Conservation (phyloP, 1,284 basidiomycete genomes). For the Trichosporon asahii region DNA sequence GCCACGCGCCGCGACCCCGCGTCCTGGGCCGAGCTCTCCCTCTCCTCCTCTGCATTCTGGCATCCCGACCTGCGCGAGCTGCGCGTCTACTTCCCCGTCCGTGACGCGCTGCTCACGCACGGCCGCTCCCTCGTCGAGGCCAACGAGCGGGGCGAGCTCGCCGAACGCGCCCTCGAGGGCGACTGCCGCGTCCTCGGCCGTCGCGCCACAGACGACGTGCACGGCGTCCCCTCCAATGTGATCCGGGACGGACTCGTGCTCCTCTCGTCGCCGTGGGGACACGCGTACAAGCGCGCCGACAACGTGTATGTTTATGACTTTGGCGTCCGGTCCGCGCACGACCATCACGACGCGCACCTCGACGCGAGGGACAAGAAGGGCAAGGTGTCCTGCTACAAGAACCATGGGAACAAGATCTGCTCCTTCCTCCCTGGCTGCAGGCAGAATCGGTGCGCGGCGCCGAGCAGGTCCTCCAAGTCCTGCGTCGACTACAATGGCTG, state of each 20-base stretch:
- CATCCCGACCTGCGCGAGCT: background rate
- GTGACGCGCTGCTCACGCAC: constrained; percentile 6
- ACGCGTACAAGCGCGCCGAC: background rate
- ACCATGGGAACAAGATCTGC: constrained; percentile 12
- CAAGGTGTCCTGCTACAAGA: constrained; percentile 9
- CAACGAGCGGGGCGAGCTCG: constrained; percentile 8
- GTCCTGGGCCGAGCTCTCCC: background rate
- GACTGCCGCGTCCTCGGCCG: constrained; percentile 1
- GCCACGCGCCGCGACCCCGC: background rate
- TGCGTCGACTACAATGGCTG: constrained; percentile 13
- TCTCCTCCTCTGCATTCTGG: background rate
- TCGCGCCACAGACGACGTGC: background rate
- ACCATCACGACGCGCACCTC: background rate
- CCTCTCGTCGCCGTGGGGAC: background rate
- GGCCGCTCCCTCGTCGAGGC: constrained; percentile 3
- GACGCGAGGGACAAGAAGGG: background rate
- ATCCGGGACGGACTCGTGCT: constrained; percentile 8
- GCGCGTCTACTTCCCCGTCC: constrained; percentile 13
- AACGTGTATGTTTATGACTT: constrained; percentile 11
- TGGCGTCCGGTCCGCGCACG: background rate
- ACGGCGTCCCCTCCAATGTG: constrained; percentile 3
- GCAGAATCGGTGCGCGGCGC: background rate
- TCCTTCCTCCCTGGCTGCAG: background rate
- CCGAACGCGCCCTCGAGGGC: background rate
- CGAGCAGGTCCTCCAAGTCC: background rate